Base-by-base conservation (phyloP, 495 filamentous ascomycete species). In the Trichoderma virens region DNA sequence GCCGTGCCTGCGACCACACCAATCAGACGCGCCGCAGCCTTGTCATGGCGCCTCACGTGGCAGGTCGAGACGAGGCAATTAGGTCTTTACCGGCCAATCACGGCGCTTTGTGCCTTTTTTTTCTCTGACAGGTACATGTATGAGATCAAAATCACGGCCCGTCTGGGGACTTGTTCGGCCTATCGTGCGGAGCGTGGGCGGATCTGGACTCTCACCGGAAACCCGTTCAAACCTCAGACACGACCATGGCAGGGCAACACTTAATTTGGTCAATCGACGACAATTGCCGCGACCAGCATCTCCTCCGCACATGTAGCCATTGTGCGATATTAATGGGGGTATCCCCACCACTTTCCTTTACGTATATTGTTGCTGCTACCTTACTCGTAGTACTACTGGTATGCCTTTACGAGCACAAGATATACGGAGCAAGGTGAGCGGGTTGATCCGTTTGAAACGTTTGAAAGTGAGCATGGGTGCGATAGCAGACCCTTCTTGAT, bases 41-140 rank as follows among this genome's bases (percentile, higher is more conserved):
- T 56, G 51, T 56, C 51, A 7, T 28, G 18, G 23, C 13, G 51
- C 51, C 51, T 56, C 51, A 56, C 51, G 51, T 56, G 51, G 51
- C 20, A n/a, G n/a, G 51, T 30, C 51, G 51, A 56, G 51, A 56
- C 51, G 51, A 56, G 51, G 51, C 51, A 56, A 56, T 56, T 56
- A 56, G 28, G 18, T 7, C 7, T 20, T 47, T 18, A 47, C 7
- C 23, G 51, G 51, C 51, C 51, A 56, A 30, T 56, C 8, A 56
- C 51, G 51, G 27, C 51, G 51, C 27, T 30, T 56, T 9, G 51
- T 56, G 8, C 25, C 6, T 45, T n/a, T n/a, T n/a, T n/a, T n/a
- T n/a, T n/a, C n/a, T n/a, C n/a, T n/a, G n/a, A n/a, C n/a, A n/a
- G n/a, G n/a, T n/a, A n/a, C n/a, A n/a, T n/a, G n/a, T n/a, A n/a